A percentile compares a stretch with the other conserved stretches of the same genome.
Evolutionary conservation across 805 yeast species (phyloP).

Genomic region (Metschnikowia shivogae): DNA sequence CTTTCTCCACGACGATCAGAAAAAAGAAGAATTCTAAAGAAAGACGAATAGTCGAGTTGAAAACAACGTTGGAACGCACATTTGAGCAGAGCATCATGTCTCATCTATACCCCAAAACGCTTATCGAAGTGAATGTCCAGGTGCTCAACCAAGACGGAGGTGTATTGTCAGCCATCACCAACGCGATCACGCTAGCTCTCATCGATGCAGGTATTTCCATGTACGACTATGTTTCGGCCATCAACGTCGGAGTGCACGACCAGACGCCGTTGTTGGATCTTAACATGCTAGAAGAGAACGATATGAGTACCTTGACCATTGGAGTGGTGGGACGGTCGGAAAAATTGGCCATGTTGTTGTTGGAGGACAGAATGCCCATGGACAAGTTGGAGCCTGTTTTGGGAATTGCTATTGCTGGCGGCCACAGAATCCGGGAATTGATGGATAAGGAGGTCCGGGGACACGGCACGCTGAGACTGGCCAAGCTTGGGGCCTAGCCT

Average conservation of each 20-base stretch:
- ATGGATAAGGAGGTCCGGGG: conserved; percentile 83
- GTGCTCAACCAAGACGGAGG: conserved; percentile 92
- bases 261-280: conserved; percentile 75
- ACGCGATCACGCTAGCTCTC: conserved; percentile 83
- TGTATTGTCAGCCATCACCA: conserved; percentile 68
- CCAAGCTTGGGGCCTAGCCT: conserved; percentile 29
- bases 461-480: conserved; percentile 60
- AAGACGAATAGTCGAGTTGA: conserved; percentile 62
- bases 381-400: conserved; percentile 74
- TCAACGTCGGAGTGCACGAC: conserved; percentile 76
- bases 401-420: conserved; percentile 82
- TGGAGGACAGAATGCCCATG: conserved; percentile 82
- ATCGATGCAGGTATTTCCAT: conserved; percentile 94
- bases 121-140: conserved; percentile 68
- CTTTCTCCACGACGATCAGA: conserved; percentile 75
- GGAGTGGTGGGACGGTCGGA: conserved; percentile 83
- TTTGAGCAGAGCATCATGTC: conserved; percentile 70
- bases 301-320: conserved; percentile 73
- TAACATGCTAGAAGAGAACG: conserved; percentile 77
- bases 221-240: conserved; percentile 83
- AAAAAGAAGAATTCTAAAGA: conserved; percentile 68
- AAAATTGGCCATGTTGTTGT: conserved; percentile 66
- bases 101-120: conserved; percentile 76
- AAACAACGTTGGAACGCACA: conserved; percentile 62
- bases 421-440: conserved; percentile 72